Evolutionary conservation across 2,329 filamentous ascomycete species (phyloP).

Genomic region (Trichophyton simii): DNA sequence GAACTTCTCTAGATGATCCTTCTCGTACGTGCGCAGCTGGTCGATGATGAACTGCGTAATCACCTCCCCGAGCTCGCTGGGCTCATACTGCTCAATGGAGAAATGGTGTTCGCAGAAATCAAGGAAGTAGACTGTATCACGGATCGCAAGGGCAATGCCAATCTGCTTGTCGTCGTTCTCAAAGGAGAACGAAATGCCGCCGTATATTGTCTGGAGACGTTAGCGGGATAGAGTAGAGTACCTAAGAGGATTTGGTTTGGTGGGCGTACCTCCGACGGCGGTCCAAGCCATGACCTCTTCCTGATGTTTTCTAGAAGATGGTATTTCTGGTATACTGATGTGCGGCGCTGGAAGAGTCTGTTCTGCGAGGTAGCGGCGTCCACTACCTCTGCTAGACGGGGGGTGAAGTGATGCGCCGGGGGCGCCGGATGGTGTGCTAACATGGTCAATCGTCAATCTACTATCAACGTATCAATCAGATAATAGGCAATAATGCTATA

Average conservation of each 20-base stretch:
- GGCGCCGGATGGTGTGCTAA: not conserved
- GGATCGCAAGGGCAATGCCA: conserved; percentile 54
- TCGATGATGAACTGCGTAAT: conserved; percentile 49
- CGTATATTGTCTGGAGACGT: conserved; percentile 28
- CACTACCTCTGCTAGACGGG: not conserved
- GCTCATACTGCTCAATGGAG: conserved; percentile 29
- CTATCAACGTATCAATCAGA: too few relatives aligned
- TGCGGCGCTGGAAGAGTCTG: conserved; percentile 19
- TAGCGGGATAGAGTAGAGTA: not conserved
- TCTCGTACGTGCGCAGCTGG: conserved; percentile 48
- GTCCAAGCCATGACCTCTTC: conserved; percentile 25
- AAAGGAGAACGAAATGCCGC: conserved; percentile 26
- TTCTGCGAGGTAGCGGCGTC: conserved; percentile 4
- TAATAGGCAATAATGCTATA: not conserved
- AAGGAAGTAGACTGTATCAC: conserved; percentile 61
- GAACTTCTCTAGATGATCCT: conserved; percentile 58
- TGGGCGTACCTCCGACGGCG: conserved; percentile 27
- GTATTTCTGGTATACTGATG: conserved; percentile 24
- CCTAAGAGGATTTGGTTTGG: not conserved
- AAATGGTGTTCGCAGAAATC: conserved; percentile 58
- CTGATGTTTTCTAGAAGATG: conserved; percentile 22
- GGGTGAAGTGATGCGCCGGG: not conserved
- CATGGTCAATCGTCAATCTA: not conserved
- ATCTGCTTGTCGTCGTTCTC: conserved; percentile 33
- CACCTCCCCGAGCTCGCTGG: conserved; percentile 26